These are phyloP conservation scores for Rosa lucieae DNA, from an alignment of 306 rosid species.

Conservation along the genomic window DNA sequence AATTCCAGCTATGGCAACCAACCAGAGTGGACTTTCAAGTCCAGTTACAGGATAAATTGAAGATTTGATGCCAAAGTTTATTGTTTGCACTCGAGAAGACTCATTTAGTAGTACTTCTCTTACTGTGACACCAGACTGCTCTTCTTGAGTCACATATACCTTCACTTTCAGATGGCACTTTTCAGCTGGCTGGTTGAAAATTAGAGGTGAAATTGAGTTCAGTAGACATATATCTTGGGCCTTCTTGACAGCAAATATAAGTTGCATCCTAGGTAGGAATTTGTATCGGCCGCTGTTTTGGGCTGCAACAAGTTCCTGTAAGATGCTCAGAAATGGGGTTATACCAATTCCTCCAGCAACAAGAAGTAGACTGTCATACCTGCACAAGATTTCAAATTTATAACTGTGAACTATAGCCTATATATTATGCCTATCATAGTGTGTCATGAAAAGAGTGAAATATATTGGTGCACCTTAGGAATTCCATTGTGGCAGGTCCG, in stretches of 20 bases:
- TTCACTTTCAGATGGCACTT: conserved; percentile 47
- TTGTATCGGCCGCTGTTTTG: conserved; percentile 22
- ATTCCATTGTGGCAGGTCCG: conserved; percentile 71
- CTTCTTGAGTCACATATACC: conserved; percentile 79
- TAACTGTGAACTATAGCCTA: conserved; percentile 8
- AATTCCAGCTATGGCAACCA: conserved; percentile 63
- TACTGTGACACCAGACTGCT: conserved; percentile 37
- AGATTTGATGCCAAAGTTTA: conserved; percentile 41
- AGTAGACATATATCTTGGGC: conserved; percentile 58
- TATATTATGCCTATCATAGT: not conserved
- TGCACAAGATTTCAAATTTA: conserved; percentile 39
- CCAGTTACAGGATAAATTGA: conserved; percentile 54
- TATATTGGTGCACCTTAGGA: conserved; percentile 49
- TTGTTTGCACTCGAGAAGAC: conserved; percentile 44
- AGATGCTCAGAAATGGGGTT: conserved; percentile 83
- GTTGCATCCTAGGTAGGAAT: conserved; percentile 55
- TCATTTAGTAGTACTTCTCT: conserved; percentile 41
- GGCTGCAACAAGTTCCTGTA: conserved; percentile 59
- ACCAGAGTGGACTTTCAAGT: conserved; percentile 54
- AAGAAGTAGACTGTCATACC: conserved; percentile 68
- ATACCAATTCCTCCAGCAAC: conserved; percentile 91
- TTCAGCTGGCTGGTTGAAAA: conserved; percentile 44
- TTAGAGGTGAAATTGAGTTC: conserved; percentile 56
- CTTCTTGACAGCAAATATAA: conserved; percentile 61
- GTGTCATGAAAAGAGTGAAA: not conserved